phyloP scores from a whole-genome alignment of 2,329 filamentous ascomycete genomes.

The Sclerotinia trifoliorum region DNA sequence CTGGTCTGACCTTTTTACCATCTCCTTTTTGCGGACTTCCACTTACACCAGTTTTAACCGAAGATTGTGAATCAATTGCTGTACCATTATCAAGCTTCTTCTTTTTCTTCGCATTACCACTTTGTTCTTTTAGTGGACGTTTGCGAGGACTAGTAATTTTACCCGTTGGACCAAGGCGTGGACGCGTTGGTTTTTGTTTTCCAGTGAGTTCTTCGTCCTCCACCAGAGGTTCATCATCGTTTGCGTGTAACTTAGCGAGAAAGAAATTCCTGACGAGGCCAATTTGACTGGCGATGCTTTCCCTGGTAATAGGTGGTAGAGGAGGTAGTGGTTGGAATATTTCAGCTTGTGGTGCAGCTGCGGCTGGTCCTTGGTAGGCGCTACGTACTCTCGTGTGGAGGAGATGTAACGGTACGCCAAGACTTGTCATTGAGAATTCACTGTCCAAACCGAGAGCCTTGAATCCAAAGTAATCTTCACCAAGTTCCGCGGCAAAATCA shows the following conservation, averaged over 20 bases:
- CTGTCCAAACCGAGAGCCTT: constrained; percentile 88
- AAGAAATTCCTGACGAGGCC: constrained; percentile 91
- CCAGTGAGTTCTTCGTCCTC: constrained; percentile 94
- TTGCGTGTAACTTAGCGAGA: constrained; percentile 80
- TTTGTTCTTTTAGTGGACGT: constrained; percentile 76
- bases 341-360: constrained; percentile 53
- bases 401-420: constrained; percentile 90
- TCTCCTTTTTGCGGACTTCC: constrained; percentile 43
- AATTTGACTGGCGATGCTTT: constrained; percentile 76
- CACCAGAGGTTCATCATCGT: constrained; percentile 75
- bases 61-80: constrained; percentile 39
- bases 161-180: constrained; percentile 67
- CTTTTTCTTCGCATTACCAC: constrained; percentile 82
- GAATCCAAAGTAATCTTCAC: constrained; percentile 99
- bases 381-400: constrained; percentile 87
- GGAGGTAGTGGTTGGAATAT: constrained; percentile 64
- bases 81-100: constrained; percentile 67
- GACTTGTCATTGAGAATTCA: constrained; percentile 82
- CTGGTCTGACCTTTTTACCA: constrained; percentile 52
- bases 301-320: constrained; percentile 74
- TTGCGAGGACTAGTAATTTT: constrained; percentile 87
- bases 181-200: constrained; percentile 72
- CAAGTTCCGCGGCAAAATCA: constrained; percentile 96
- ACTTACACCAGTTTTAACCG: constrained; percentile 38
- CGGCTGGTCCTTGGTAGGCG: constrained; percentile 70